phyloP scores from a whole-genome alignment of 2,329 filamentous ascomycete genomes.

The Nannizziopsis arthrosporioides region DNA sequence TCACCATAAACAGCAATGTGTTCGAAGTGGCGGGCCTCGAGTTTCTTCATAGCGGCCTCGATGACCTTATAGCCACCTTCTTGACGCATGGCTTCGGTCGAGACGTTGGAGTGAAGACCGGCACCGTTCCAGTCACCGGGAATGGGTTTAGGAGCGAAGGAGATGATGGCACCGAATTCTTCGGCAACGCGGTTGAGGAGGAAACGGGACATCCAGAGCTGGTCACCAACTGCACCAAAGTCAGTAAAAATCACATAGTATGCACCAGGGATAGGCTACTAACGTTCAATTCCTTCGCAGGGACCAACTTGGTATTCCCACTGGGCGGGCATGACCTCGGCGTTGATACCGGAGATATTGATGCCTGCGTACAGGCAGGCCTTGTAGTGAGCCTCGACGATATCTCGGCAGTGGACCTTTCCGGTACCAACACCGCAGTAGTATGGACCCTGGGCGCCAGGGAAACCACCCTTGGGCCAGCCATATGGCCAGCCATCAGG shows the following conservation, averaged over 20 bases:
- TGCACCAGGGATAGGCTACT: conserved; percentile 26
- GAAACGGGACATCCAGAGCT: conserved; percentile 90
- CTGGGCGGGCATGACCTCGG: conserved; percentile 95
- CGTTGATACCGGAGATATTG: conserved; percentile 96
- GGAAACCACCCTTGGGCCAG: conserved; percentile 80
- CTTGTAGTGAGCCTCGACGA: conserved; percentile 91
- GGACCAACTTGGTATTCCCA: conserved; percentile 98
- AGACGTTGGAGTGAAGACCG: conserved; percentile 89
- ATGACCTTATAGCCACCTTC: conserved; percentile 95
- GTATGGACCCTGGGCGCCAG: conserved; percentile 85
- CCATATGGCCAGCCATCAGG: conserved; percentile 79
- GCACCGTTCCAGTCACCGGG: conserved; percentile 95
- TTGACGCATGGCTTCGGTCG: conserved; percentile 72
- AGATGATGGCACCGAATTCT: conserved; percentile 93
- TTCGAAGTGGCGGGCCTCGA: conserved; percentile 63
- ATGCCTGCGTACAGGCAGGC: conserved; percentile 78
- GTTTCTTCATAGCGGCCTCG: conserved; percentile 73
- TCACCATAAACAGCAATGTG: conserved; percentile 92
- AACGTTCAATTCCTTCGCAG: conserved; percentile 71
- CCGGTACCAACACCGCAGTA: conserved; percentile 97
- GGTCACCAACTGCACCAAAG: conserved; percentile 63
- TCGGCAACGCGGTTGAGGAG: conserved; percentile 83
- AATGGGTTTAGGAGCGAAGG: conserved; percentile 90
- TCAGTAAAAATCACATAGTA: conserved; percentile 2
- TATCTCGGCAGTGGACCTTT: conserved; percentile 95